Evolutionary conservation across 2,329 filamentous ascomycete species (phyloP), one percentile per base, ranked within the genome.

Genomic region (Neonectria ditissima): DNA sequence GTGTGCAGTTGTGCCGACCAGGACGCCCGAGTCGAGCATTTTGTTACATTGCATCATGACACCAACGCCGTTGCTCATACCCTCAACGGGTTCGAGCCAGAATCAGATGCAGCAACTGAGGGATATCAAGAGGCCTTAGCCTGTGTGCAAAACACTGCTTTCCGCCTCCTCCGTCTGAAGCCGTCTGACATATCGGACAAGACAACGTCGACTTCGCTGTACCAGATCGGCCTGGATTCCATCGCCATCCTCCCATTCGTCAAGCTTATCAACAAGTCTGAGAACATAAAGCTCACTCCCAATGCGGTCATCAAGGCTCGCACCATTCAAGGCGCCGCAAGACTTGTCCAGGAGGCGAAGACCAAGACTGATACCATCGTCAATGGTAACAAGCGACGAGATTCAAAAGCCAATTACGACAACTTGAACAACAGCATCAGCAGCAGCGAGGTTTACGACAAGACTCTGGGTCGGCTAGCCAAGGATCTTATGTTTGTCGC

Each of bases 231-330:
- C n/a, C 37, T 41, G 8, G 37, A 41, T 20, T 41, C 37, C n/a
- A 41, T 41, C 37, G 20, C 37, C n/a, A n/a, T 41, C 8, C 37
- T 41, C 11, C 37, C 37, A 20, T 41, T 41, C n/a, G 37, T 41
- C 37, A 41, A 20, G 3, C n/a, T 20, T 20, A 41, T 41, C n/a
- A 41, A 41, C n/a, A 41, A 41, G n/a, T 20, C 37, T 8, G 55
- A 62, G 14, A 55, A 47, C 11, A 47, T 69, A 45, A 66, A 60
- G 39, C 16, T 73, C 41, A 63, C 63, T 1, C 59, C 69, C 26
- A 57, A 70, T 55, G 66, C 69, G 10, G 66, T 73, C 6, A 54
- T 73, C n/a, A 61, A 65, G 16, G 66, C 69, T 7, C 69, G 69
- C 3, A 72, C 66, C 11, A 37, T 73, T 7, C 66, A 69, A 5